These are phyloP conservation scores for Ceratocystis harringtonii DNA, from an alignment of 2,329 filamentous ascomycete genomes.

Conservation along the genomic window DNA sequence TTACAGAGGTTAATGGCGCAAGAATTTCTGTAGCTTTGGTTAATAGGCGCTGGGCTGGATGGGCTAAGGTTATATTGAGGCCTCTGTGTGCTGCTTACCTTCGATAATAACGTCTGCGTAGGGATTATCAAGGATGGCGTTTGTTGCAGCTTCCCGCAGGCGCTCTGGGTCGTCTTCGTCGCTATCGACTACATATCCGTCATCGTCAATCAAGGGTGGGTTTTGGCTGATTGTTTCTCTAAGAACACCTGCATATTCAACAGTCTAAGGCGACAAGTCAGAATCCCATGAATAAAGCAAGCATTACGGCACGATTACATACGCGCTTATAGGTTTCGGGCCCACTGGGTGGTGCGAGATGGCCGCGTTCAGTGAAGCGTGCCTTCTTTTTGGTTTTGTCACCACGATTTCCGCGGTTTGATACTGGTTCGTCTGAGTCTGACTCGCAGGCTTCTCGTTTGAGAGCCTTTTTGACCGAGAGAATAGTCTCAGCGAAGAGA, in stretches of 20 bases:
- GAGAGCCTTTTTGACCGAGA: slow-evolving; percentile 52
- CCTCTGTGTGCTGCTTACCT: slow-evolving; percentile 34
- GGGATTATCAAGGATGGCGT: slow-evolving; percentile 56
- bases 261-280: slow-evolving; percentile 34
- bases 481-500: slow-evolving; percentile 50
- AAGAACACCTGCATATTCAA: slow-evolving; percentile 59
- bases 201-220: slow-evolving; percentile 56
- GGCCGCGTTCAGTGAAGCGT: slow-evolving; percentile 54
- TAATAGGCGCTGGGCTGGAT: not conserved
- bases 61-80: not conserved
- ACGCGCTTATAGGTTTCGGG: slow-evolving; percentile 60
- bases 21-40: slow-evolving; percentile 44
- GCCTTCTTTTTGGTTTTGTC: slow-evolving; percentile 67
- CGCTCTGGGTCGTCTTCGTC: slow-evolving; percentile 55
- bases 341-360: slow-evolving; percentile 50
- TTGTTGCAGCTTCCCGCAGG: slow-evolving; percentile 42
- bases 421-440: slow-evolving; percentile 60
- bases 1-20: slow-evolving; percentile 58
- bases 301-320: slow-evolving; percentile 11
- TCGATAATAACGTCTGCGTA: slow-evolving; percentile 59
- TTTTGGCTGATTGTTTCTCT: slow-evolving; percentile 62
- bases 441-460: slow-evolving; percentile 54
- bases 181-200: slow-evolving; percentile 62
- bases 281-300: not conserved
- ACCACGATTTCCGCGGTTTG: slow-evolving; percentile 56